Conservation (phyloP, 176 grass and related monocot species). For the Alloteropsis semialata region DNA sequence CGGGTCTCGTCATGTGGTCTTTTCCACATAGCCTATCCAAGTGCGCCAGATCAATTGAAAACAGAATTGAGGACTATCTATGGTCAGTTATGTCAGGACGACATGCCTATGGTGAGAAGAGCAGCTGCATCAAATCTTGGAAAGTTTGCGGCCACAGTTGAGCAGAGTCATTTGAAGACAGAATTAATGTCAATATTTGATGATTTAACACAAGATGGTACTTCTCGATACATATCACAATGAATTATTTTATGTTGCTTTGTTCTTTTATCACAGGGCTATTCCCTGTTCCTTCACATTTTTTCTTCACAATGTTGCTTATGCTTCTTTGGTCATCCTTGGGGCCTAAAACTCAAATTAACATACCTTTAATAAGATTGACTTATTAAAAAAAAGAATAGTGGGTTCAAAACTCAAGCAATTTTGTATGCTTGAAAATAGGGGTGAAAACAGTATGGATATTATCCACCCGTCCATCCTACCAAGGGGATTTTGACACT, state of each 20-base stretch:
- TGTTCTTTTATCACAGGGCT: neutral
- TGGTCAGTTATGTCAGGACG: slow-evolving; percentile 77
- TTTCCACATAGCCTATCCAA: slow-evolving; percentile 77
- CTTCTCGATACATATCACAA: neutral
- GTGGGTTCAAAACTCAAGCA: neutral
- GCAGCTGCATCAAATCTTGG: slow-evolving; percentile 81
- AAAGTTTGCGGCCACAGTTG: slow-evolving; percentile 71
- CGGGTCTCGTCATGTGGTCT: slow-evolving; percentile 77
- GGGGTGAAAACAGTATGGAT: no score
- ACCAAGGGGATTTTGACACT: no score
- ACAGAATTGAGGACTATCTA: slow-evolving; percentile 66
- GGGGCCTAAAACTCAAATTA: neutral
- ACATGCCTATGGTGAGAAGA: slow-evolving; percentile 84
- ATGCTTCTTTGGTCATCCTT: neutral
- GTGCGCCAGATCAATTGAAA: slow-evolving; percentile 63
- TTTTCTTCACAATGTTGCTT: neutral
- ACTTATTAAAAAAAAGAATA: no score
- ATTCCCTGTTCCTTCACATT: neutral
- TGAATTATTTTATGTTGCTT: neutral
- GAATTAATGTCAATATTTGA: slow-evolving; percentile 87
- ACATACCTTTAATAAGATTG: no score
- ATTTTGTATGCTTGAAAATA: neutral
- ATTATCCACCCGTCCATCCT: no score
- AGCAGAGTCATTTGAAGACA: slow-evolving; percentile 62
- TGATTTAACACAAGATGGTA: slow-evolving; percentile 81